Evolutionary conservation across 73 alveolate genomes (phyloP).

Genomic region (Paramecium caudatum): DNA sequence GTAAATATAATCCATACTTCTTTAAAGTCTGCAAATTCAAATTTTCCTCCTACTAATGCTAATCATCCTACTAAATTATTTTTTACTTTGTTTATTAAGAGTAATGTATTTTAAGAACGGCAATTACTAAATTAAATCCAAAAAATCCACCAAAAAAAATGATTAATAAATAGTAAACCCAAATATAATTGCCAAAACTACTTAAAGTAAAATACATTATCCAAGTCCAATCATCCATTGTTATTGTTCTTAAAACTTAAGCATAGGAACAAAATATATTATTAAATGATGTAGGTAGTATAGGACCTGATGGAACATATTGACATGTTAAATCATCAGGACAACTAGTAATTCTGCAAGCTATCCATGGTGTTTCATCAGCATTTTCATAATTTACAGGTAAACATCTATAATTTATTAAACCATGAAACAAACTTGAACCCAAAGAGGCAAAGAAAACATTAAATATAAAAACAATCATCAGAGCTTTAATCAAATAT

Average conservation of each 20-base stretch:
- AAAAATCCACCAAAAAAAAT: slow-evolving; percentile 61
- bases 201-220: slow-evolving; percentile 33
- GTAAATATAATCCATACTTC: background rate
- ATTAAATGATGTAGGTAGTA: slow-evolving; percentile 34
- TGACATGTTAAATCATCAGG: slow-evolving; percentile 1
- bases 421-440: background rate
- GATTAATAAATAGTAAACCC: slow-evolving; percentile 23
- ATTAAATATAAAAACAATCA: background rate
- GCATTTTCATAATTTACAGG: background rate
- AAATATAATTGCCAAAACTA: background rate
- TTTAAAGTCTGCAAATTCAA: background rate
- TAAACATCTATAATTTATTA: slow-evolving; percentile 33
- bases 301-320: background rate
- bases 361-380: slow-evolving; percentile 15
- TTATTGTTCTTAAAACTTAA: slow-evolving; percentile 1
- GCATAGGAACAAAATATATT: slow-evolving; percentile 36
- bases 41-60: background rate
- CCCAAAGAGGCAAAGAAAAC: slow-evolving; percentile 29
- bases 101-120: slow-evolving; percentile 16
- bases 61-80: slow-evolving; percentile 5
- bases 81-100: slow-evolving; percentile 6
- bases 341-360: background rate
- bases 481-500: background rate
- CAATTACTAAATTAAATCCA: slow-evolving; percentile 44
- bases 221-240: slow-evolving; percentile 62